These are phyloP conservation scores for Saccharomycopsis capsularis DNA, from an alignment of 805 yeast genomes.

Conservation along the genomic window DNA sequence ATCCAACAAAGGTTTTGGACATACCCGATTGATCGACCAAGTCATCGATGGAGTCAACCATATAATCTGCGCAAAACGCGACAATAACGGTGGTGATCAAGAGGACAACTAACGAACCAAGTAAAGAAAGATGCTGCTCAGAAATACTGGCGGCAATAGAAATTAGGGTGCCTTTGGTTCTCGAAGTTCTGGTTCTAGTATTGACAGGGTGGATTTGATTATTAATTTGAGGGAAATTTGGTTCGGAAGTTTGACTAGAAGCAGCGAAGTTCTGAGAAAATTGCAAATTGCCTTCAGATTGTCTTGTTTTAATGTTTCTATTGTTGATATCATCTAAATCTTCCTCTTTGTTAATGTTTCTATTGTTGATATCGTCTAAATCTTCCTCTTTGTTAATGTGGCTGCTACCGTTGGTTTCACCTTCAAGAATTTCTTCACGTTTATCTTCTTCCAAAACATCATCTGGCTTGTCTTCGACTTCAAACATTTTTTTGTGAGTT, in stretches of 20 bases:
- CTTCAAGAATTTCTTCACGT: conserved; percentile 21
- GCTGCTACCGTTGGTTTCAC: conserved; percentile 7
- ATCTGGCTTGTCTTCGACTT: conserved; percentile 34
- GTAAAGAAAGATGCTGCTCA: conserved; percentile 36
- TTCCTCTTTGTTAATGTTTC: not conserved
- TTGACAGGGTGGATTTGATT: not conserved
- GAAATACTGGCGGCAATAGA: conserved; percentile 24
- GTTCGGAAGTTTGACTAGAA: not conserved
- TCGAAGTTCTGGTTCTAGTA: not conserved
- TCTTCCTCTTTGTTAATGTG: not conserved
- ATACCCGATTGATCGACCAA: conserved; percentile 78
- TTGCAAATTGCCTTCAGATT: not conserved
- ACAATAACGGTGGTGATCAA: conserved; percentile 66
- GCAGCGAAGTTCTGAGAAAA: not conserved
- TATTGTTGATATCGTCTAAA: not conserved
- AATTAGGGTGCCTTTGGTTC: conserved; percentile 14
- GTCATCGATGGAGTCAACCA: conserved; percentile 89
- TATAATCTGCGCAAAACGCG: conserved; percentile 85
- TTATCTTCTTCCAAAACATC: conserved; percentile 25
- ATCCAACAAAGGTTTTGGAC: conserved; percentile 91
- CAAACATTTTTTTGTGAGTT: conserved; percentile 76
- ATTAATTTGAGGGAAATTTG: not conserved
- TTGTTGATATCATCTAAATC: not conserved
- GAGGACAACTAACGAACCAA: conserved; percentile 40
- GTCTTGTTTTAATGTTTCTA: not conserved